Evolutionary conservation across 345 rosid species (phyloP), one percentile per base, ranked within the genome.

Genomic region (Melaleuca alternifolia): DNA sequence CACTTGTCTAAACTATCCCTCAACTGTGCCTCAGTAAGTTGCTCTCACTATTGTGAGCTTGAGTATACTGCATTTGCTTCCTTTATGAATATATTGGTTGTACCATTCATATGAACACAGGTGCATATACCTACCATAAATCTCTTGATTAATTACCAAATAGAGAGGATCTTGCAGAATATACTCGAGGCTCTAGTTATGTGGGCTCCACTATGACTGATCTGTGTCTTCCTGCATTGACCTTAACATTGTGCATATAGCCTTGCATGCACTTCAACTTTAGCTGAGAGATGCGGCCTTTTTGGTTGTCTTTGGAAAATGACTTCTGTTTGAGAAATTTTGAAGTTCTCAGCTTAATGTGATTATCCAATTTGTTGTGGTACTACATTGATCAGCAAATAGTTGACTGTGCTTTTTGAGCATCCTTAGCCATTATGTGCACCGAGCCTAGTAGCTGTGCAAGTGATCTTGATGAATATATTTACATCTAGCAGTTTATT

Each of bases 1-100:
- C 88, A 83, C 88, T 92, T 92, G 89, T 89, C 91, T 83, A 89
- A 86, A 79, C 82, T 87, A 54, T 85, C 44, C 76, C 20, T 62
- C 33, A 24, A n/a, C 57, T 16, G 56, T 83, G 85, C 57, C 61
- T 83, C 24, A 18, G 85, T 83, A 83, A 51, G 54, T 83, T 83
- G 85, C 48, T 83, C 24, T 71, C 18, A 71, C 79, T 37, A 37
- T 71, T 18, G 12, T 24, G 20, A 71, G 26, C 79, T 71, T 71
- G 79, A 18, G 26, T 41, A 71, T 71, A 46, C 79, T 0, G 14
- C 79, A 37, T 71, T 33, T 71, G 48, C 48, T 71, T 71, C 48
- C 48, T 37, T 71, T 71, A 18, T 71, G 48, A 71, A 16, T 71
- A 41, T 33, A 65, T 65, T 33, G 79, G 24, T 33, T 33, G 79